A percentile compares a stretch with the other conserved stretches of the same genome.
phyloP scores from a whole-genome alignment of 2,329 filamentous ascomycete species.

The Geosmithia morbida region DNA sequence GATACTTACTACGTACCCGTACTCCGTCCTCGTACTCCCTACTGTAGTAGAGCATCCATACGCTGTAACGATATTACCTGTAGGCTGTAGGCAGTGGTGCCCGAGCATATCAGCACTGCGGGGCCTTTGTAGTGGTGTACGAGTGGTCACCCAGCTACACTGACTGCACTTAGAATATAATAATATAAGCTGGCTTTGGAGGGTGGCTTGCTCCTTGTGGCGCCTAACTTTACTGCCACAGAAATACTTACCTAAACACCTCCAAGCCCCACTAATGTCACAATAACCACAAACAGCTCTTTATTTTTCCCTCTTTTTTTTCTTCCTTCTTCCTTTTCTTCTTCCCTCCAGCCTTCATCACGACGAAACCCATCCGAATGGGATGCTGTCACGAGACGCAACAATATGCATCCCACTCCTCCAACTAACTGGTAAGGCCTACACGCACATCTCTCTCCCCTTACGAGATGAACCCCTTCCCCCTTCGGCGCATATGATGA shows the following conservation, averaged over 20 bases:
- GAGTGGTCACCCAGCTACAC: background rate
- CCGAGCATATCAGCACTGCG: no score
- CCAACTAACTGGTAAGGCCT: background rate
- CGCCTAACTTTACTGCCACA: no score
- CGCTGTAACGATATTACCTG: no score
- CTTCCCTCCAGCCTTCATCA: background rate
- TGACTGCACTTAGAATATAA: background rate
- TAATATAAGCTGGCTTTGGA: no score
- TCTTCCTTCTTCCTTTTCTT: background rate
- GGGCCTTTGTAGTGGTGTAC: no score
- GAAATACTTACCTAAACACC: background rate
- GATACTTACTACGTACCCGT: no score
- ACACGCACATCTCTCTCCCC: background rate
- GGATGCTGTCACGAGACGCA: background rate
- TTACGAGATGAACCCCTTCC: background rate
- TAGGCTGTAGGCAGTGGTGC: no score
- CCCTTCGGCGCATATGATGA: conserved; percentile 23
- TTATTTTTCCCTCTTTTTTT: background rate
- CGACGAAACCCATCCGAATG: background rate
- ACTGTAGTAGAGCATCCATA: no score
- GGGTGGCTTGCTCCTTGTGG: no score
- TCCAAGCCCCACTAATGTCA: background rate
- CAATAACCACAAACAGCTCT: no score
- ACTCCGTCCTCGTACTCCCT: no score
- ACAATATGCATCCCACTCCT: background rate